These are phyloP conservation scores for Cucurbitaria berberidis DNA, from an alignment of 2,329 filamentous ascomycete genomes.

Conservation along the genomic window DNA sequence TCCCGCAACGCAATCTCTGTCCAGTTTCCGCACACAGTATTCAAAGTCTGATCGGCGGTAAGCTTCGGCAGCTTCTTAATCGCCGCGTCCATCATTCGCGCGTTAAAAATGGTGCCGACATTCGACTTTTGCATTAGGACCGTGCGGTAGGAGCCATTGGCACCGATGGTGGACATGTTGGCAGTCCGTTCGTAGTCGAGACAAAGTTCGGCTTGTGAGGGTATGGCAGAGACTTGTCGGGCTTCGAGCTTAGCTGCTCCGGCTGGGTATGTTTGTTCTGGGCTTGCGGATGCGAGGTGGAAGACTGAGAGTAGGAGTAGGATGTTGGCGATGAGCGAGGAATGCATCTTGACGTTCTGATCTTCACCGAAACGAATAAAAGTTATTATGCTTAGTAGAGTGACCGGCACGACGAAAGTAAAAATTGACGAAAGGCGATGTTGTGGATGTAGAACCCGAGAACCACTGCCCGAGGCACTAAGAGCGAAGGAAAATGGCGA, in stretches of 20 bases:
- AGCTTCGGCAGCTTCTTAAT: slow-evolving; percentile 48
- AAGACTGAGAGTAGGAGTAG: slow-evolving; percentile 37
- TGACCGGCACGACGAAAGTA: slow-evolving; percentile 41
- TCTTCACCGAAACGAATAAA: slow-evolving; percentile 7
- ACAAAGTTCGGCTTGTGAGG: slow-evolving; percentile 44
- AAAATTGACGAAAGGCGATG: slow-evolving; percentile 24
- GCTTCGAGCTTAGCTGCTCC: slow-evolving; percentile 23
- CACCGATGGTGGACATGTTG: slow-evolving; percentile 56
- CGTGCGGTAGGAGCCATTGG: slow-evolving; percentile 56
- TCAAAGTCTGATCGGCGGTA: slow-evolving; percentile 51
- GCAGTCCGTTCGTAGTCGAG: slow-evolving; percentile 54
- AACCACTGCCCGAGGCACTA: slow-evolving; percentile 29
- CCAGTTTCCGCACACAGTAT: slow-evolving; percentile 55
- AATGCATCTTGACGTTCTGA: slow-evolving; percentile 29
- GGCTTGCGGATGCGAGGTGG: slow-evolving; percentile 21
- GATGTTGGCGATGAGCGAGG: slow-evolving; percentile 31
- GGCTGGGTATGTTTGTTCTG: slow-evolving; percentile 15
- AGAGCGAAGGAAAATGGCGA: slow-evolving; percentile 22
- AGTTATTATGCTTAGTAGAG: slow-evolving; percentile 25
- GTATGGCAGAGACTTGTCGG: slow-evolving; percentile 35
- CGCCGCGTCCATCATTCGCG: slow-evolving; percentile 52
- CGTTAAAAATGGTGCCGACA: slow-evolving; percentile 49
- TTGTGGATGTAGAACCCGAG: slow-evolving; percentile 8
- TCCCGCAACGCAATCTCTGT: slow-evolving; percentile 53
- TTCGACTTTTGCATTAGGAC: slow-evolving; percentile 54